phyloP scores from a whole-genome alignment of 192 early-diverging fungal species.

The Gigaspora rosea region DNA sequence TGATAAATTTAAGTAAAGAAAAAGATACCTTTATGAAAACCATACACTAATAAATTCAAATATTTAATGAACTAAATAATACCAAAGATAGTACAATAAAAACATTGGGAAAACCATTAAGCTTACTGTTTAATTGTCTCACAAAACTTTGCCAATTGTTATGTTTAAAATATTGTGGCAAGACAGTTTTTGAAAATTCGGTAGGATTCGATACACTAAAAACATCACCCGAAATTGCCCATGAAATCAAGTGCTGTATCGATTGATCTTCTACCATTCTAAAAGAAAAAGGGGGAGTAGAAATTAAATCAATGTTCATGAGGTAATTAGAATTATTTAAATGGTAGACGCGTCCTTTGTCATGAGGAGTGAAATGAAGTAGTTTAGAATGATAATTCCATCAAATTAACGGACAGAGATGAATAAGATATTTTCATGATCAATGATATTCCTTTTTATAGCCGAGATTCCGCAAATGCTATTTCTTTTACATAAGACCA shows the following conservation, averaged over 20 bases:
- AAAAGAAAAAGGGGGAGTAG: constrained; percentile 4
- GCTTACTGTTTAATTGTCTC: constrained; percentile 79
- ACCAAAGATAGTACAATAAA: background rate
- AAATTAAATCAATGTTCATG: background rate
- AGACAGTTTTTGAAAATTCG: constrained; percentile 73
- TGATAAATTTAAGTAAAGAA: background rate
- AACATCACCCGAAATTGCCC: constrained; percentile 81
- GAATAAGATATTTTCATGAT: no score
- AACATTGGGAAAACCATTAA: background rate
- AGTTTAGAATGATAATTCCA: no score
- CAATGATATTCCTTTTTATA: no score
- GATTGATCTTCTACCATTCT: constrained; percentile 75
- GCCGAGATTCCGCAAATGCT: background rate
- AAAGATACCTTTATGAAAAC: constrained; percentile 73
- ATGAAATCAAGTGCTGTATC: constrained; percentile 66
- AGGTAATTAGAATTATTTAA: background rate
- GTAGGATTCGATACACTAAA: constrained; percentile 88
- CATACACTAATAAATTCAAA: constrained; percentile 58
- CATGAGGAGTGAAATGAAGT: background rate
- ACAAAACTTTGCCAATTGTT: constrained; percentile 93
- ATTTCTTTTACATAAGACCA: background rate
- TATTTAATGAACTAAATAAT: background rate
- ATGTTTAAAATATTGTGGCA: constrained; percentile 90
- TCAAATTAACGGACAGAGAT: no score
- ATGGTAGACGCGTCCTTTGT: background rate